phyloP scores from a whole-genome alignment of 331 rosid species.

The Pyrus hybrid region DNA sequence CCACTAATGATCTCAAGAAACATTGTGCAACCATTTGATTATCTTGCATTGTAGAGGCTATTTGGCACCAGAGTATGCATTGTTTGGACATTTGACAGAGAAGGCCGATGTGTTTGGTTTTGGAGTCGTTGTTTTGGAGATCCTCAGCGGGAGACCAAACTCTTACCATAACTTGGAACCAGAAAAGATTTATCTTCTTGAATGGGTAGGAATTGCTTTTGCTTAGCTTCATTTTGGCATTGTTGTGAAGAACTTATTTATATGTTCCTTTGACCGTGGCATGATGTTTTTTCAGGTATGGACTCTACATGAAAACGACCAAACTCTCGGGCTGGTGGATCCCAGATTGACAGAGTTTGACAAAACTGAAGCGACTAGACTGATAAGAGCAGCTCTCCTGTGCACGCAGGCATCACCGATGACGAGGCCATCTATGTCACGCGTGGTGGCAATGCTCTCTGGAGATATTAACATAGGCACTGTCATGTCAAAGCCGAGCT shows the following conservation, averaged over 20 bases:
- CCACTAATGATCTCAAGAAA: too few relatives aligned
- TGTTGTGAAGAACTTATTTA: neutral
- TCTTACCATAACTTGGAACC: neutral
- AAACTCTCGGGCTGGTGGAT: slow-evolving; percentile 13
- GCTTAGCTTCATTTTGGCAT: neutral
- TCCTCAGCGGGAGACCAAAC: slow-evolving; percentile 18
- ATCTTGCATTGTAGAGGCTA: slow-evolving; percentile 12
- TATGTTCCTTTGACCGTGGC: neutral
- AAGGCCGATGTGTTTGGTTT: slow-evolving; percentile 21
- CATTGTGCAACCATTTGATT: neutral
- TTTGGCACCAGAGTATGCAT: slow-evolving; percentile 19
- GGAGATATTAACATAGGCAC: slow-evolving; percentile 12
- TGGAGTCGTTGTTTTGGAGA: slow-evolving; percentile 20
- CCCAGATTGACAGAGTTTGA: slow-evolving; percentile 6
- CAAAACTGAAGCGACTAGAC: slow-evolving; percentile 7
- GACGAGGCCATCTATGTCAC: slow-evolving; percentile 28
- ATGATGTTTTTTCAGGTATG: slow-evolving; percentile 11
- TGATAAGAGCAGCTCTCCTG: slow-evolving; percentile 12
- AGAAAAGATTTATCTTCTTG: slow-evolving; percentile 14
- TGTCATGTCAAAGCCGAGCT: slow-evolving; percentile 16
- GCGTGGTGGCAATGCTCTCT: slow-evolving; percentile 18
- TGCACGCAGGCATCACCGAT: slow-evolving; percentile 26
- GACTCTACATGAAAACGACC: slow-evolving; percentile 10
- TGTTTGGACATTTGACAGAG: slow-evolving; percentile 16
- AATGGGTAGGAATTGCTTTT: neutral